These are phyloP conservation scores for Diaporthe citrichinensis DNA, from an alignment of 2,329 filamentous ascomycete species.

Conservation along the genomic window DNA sequence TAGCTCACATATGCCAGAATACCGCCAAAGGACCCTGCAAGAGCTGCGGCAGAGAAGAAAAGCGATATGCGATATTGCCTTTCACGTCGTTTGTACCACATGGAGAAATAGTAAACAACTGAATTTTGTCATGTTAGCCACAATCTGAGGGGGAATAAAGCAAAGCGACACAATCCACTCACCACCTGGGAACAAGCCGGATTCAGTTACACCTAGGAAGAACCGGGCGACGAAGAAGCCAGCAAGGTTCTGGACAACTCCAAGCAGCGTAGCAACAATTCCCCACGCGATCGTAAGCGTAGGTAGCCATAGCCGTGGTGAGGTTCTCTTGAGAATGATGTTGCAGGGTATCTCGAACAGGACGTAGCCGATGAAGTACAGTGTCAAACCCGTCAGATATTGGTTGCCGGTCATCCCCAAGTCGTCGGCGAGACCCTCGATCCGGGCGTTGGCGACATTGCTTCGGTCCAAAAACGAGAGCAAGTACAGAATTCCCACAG, in stretches of 20 bases:
- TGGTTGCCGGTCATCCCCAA: conserved; percentile 70
- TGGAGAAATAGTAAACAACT: conserved; percentile 66
- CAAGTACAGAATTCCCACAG: conserved; percentile 68
- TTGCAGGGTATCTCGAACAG: conserved; percentile 74
- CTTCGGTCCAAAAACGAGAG: conserved; percentile 70
- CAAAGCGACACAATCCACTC: background rate
- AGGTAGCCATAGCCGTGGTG: conserved; percentile 69
- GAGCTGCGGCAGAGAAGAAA: conserved; percentile 68
- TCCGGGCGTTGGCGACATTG: conserved; percentile 72
- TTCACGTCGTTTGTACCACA: conserved; percentile 70
- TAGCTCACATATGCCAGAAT: conserved; percentile 65
- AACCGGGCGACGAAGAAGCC: conserved; percentile 68
- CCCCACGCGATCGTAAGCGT: conserved; percentile 71
- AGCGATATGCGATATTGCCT: conserved; percentile 68
- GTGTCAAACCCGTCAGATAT: conserved; percentile 75
- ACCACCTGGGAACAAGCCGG: conserved; percentile 62
- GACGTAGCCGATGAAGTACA: conserved; percentile 76
- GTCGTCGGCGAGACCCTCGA: conserved; percentile 68
- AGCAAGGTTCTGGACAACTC: conserved; percentile 63
- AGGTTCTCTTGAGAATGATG: conserved; percentile 72
- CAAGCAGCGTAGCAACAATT: conserved; percentile 65
- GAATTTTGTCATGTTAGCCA: conserved; percentile 59
- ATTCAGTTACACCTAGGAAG: conserved; percentile 69
- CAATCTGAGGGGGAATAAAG: background rate
- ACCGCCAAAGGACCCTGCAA: conserved; percentile 70